Conservation (phyloP, 768 basidiomycete genomes). For the Naematelia aurantialba region DNA sequence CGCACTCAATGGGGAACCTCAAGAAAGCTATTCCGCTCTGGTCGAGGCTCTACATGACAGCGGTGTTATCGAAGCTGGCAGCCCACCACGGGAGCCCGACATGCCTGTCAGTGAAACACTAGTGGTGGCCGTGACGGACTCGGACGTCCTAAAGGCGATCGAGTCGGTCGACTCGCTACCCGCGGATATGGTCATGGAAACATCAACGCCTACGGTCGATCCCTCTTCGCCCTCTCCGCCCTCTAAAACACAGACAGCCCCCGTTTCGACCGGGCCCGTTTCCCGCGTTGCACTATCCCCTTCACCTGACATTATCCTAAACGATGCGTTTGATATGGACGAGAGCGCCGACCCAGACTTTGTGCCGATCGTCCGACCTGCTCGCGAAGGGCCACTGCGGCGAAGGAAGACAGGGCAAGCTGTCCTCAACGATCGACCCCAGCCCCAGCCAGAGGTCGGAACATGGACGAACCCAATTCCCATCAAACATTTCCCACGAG, state of each 20-base stretch:
- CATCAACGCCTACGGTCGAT: not conserved
- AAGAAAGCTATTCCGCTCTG: not conserved
- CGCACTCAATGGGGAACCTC: not conserved
- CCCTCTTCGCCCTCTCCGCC: not conserved
- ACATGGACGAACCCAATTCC: not conserved
- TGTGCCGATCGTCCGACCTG: conserved; percentile 9
- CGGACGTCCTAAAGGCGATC: not conserved
- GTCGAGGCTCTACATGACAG: not conserved
- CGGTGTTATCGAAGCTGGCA: not conserved
- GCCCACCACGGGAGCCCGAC: not conserved
- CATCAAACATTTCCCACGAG: not conserved
- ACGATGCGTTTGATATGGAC: conserved; percentile 26
- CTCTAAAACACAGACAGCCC: no score
- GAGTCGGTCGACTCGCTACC: not conserved
- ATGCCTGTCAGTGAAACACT: not conserved
- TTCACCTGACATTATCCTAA: conserved; percentile 27
- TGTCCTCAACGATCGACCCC: not conserved
- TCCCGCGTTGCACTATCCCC: not conserved
- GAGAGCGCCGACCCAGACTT: conserved; percentile 31
- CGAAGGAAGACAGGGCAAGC: not conserved
- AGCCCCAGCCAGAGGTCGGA: not conserved
- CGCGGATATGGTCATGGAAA: not conserved
- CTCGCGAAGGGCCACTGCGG: no score
- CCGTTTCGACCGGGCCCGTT: not conserved
- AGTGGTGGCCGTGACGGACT: not conserved